Conservation (phyloP, 495 filamentous ascomycete species). For the Penicillium desertorum region DNA sequence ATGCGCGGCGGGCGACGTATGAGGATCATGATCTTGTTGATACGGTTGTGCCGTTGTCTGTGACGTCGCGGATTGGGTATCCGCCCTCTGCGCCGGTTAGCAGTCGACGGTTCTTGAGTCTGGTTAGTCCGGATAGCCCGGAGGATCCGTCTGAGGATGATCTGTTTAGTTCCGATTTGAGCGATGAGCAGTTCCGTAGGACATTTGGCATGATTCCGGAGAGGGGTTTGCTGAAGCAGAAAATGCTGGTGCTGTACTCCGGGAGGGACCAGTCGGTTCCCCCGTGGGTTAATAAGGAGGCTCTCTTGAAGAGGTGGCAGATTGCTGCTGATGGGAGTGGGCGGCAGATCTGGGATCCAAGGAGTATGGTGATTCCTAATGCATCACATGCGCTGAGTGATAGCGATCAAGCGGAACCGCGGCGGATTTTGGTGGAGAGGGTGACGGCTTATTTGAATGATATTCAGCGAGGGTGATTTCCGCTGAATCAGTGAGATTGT, state of each 20-base stretch:
- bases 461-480: conserved; percentile 18
- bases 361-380: conserved; percentile 44
- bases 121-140: conserved; percentile 55
- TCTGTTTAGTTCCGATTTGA: conserved; percentile 77
- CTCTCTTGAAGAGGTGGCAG: conserved; percentile 62
- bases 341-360: conserved; percentile 37
- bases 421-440: conserved; percentile 36
- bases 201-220: conserved; percentile 64
- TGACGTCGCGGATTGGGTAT: conserved; percentile 40
- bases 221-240: conserved; percentile 51
- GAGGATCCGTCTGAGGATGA: conserved; percentile 71
- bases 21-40: conserved; percentile 29
- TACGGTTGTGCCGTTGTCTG: conserved; percentile 35
- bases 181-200: conserved; percentile 50
- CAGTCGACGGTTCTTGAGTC: conserved; percentile 63
- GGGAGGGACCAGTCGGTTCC: conserved; percentile 73
- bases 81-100: conserved; percentile 52
- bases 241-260: conserved; percentile 57
- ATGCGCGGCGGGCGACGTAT: conserved; percentile 25
- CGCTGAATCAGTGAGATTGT: background rate
- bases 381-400: conserved; percentile 51
- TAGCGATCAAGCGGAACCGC: conserved; percentile 45
- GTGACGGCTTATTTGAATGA: conserved; percentile 35
- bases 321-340: conserved; percentile 48
- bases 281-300: conserved; percentile 58